These are phyloP conservation scores for Penicillium thymicola DNA, from an alignment of 2,329 filamentous ascomycete genomes.

Conservation along the genomic window DNA sequence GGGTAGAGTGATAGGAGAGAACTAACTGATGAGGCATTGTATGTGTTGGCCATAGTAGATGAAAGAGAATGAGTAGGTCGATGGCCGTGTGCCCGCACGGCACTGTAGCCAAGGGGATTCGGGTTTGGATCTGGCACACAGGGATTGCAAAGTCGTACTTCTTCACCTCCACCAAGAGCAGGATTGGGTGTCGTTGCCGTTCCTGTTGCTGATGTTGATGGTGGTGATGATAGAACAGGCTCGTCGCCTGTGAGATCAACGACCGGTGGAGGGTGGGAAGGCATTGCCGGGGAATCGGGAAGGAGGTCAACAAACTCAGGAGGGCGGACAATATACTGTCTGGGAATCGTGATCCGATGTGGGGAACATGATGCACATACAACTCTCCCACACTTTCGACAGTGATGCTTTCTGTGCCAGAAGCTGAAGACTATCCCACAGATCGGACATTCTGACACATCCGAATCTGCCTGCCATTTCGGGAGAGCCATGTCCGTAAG, in stretches of 20 bases:
- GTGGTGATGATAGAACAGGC: conserved; percentile 21
- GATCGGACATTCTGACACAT: conserved; percentile 80
- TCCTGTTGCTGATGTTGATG: conserved; percentile 8
- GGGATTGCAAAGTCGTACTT: conserved; percentile 68
- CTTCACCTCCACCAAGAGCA: conserved; percentile 61
- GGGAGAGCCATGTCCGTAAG: conserved; percentile 49
- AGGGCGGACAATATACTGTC: conserved; percentile 86
- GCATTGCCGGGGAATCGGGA: conserved; percentile 43
- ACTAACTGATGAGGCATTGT: conserved; percentile 5
- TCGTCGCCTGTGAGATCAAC: conserved; percentile 47
- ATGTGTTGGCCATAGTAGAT: conserved; percentile 13
- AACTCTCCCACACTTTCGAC: conserved; percentile 91
- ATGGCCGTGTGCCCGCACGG: conserved; percentile 23
- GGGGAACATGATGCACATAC: conserved; percentile 89
- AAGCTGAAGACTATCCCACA: conserved; percentile 77
- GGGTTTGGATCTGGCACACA: conserved; percentile 69
- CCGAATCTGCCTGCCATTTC: conserved; percentile 82
- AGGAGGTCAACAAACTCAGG: conserved; percentile 47
- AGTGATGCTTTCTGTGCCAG: conserved; percentile 88
- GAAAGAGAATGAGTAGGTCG: conserved; percentile 21
- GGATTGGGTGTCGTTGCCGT: conserved; percentile 38
- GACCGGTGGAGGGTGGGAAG: conserved; percentile 41
- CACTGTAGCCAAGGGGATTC: conserved; percentile 43
- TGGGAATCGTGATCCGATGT: conserved; percentile 89
- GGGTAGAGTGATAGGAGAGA: not conserved